Conservation (phyloP, 257 asterid genomes). For the Catharanthus roseus region DNA sequence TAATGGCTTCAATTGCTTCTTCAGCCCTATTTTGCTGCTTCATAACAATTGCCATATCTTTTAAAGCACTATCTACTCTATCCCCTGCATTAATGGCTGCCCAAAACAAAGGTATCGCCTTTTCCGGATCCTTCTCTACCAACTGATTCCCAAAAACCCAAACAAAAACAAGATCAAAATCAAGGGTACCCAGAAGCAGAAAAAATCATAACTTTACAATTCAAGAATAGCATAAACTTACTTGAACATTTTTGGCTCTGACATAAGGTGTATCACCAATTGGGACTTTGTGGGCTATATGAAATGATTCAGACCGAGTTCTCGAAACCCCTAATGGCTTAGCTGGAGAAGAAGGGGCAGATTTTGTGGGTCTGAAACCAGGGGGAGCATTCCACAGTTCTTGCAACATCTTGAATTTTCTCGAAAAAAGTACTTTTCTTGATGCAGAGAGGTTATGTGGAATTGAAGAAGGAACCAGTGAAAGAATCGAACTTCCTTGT, state of each 20-base stretch:
- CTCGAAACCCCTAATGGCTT: slow-evolving; percentile 72
- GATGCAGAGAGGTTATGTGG: slow-evolving; percentile 18
- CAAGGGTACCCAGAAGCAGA: background rate
- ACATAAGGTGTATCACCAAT: slow-evolving; percentile 91
- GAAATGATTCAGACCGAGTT: slow-evolving; percentile 75
- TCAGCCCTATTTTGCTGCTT: slow-evolving; percentile 96
- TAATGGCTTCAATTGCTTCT: slow-evolving; percentile 93
- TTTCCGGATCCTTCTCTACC: slow-evolving; percentile 96
- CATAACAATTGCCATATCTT: slow-evolving; percentile 99
- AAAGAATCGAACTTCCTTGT: too few species aligned
- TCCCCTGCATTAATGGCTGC: slow-evolving; percentile 98
- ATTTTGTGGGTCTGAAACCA: slow-evolving; percentile 76
- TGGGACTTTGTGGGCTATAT: slow-evolving; percentile 78
- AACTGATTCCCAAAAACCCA: slow-evolving; percentile 30
- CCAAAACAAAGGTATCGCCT: slow-evolving; percentile 92
- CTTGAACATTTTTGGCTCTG: slow-evolving; percentile 92
- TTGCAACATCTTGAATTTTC: slow-evolving; percentile 55
- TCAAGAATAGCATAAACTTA: slow-evolving; percentile 20
- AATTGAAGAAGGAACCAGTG: slow-evolving; percentile 1
- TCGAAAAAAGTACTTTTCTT: background rate
- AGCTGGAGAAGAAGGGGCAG: slow-evolving; percentile 93
- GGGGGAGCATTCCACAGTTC: slow-evolving; percentile 91
- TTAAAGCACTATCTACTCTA: slow-evolving; percentile 93
- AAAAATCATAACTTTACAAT: background rate
- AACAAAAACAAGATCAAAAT: background rate